These are phyloP conservation scores for Fusarium coicis DNA, from an alignment of 2,329 filamentous ascomycete species.

Conservation along the genomic window DNA sequence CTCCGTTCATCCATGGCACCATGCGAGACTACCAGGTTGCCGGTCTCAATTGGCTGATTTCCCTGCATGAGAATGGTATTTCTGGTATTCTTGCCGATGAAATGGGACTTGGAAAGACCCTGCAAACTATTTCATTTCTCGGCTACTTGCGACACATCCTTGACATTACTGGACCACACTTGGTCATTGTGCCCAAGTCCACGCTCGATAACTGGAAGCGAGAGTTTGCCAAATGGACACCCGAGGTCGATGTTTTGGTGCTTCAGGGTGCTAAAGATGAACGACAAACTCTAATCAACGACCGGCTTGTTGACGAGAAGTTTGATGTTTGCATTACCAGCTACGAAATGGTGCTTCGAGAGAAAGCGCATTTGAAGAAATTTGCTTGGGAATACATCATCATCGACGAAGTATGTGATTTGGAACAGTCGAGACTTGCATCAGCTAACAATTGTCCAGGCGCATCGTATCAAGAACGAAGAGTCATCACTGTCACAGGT, in stretches of 20 bases:
- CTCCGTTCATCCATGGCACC: constrained; percentile 83
- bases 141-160: constrained; percentile 93
- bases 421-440: not conserved
- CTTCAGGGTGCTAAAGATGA: constrained; percentile 96
- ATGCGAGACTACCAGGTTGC: constrained; percentile 98
- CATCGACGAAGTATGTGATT: constrained; percentile 77
- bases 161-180: constrained; percentile 88
- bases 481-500: constrained; percentile 97
- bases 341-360: constrained; percentile 98
- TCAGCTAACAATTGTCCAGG: constrained; percentile 48
- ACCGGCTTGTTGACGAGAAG: constrained; percentile 90
- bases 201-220: constrained; percentile 98
- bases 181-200: constrained; percentile 94
- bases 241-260: constrained; percentile 92
- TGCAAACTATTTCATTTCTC: constrained; percentile 97
- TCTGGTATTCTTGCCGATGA: constrained; percentile 97
- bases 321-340: constrained; percentile 99
- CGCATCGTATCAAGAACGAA: constrained; percentile 99
- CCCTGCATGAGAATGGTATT: constrained; percentile 97
- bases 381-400: constrained; percentile 99
- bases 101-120: constrained; percentile 97
- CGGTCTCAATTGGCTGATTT: constrained; percentile 97
- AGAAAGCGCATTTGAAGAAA: constrained; percentile 94
- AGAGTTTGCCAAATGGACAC: constrained; percentile 94
- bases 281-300: constrained; percentile 86